These are phyloP conservation scores for Calocybe cyanea DNA, from an alignment of 768 basidiomycete genomes.

Conservation along the genomic window DNA sequence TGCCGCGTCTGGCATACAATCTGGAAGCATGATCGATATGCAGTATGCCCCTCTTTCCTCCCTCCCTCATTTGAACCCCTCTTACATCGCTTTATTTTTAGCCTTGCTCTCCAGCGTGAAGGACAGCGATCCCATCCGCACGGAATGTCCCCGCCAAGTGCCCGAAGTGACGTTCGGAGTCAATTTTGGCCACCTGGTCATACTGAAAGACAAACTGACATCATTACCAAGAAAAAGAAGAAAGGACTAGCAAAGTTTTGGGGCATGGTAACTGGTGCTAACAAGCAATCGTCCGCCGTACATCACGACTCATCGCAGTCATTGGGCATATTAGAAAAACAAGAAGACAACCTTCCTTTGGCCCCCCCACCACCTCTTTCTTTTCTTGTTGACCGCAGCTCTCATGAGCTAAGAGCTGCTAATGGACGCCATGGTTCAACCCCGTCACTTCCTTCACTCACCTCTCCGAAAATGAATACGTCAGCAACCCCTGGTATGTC, in stretches of 20 bases:
- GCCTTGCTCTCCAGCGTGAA: slow-evolving; percentile 78
- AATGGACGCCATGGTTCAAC: slow-evolving; percentile 62
- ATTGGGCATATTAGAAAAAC: slow-evolving; percentile 35
- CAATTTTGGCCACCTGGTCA: slow-evolving; percentile 41
- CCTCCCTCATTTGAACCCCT: neutral
- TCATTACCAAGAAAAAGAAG: slow-evolving; percentile 72
- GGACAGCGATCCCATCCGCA: slow-evolving; percentile 24
- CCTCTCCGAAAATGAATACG: slow-evolving; percentile 48
- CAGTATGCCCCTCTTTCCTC: slow-evolving; percentile 54
- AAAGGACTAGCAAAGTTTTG: slow-evolving; percentile 78
- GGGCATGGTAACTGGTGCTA: slow-evolving; percentile 66
- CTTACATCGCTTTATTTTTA: slow-evolving; percentile 26
- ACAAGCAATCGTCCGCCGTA: slow-evolving; percentile 34
- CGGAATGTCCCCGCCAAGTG: slow-evolving; percentile 22
- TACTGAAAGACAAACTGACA: slow-evolving; percentile 34
- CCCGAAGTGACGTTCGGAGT: slow-evolving; percentile 32
- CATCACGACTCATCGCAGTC: slow-evolving; percentile 33
- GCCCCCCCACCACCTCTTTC: slow-evolving; percentile 90
- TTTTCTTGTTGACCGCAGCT: slow-evolving; percentile 73
- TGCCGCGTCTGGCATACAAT: slow-evolving; percentile 62
- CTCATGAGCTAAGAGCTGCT: slow-evolving; percentile 35
- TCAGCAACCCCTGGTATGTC: slow-evolving; percentile 62
- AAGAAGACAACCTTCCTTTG: slow-evolving; percentile 72
- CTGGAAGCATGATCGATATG: slow-evolving; percentile 91
- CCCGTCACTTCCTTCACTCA: slow-evolving; percentile 59